phyloP scores from a whole-genome alignment of 768 basidiomycete genomes.

The Phaffia tasmanica region DNA sequence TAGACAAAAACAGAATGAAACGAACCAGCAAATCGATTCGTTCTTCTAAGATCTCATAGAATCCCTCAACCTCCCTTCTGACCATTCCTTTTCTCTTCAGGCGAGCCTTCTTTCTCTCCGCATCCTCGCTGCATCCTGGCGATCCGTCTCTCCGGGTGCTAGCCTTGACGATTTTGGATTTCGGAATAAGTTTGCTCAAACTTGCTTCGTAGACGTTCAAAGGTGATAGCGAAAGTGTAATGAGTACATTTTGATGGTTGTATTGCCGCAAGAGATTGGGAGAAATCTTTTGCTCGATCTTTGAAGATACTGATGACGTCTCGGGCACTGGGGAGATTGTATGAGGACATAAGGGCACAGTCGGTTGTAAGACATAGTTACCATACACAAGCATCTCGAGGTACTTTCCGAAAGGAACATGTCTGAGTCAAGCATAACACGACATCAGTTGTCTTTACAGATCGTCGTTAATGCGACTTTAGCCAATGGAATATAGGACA shows the following conservation, averaged over 20 bases:
- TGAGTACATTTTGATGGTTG: not conserved
- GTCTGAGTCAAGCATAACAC: not conserved
- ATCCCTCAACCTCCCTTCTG: not conserved
- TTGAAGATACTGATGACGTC: not conserved
- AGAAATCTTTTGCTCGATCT: no score
- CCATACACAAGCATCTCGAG: slow-evolving; percentile 24
- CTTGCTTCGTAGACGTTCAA: slow-evolving; percentile 21
- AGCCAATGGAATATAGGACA: not conserved
- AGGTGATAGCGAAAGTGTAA: slow-evolving; percentile 5
- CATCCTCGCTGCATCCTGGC: not conserved
- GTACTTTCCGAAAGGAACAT: slow-evolving; percentile 21
- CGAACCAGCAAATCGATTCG: slow-evolving; percentile 5
- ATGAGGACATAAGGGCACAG: slow-evolving; percentile 9
- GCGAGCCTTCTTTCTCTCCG: not conserved
- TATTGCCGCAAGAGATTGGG: slow-evolving; percentile 14
- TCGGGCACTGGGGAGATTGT: not conserved
- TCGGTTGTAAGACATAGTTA: not conserved
- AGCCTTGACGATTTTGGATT: slow-evolving; percentile 1
- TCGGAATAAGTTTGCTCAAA: slow-evolving; percentile 21
- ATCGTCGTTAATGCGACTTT: not conserved
- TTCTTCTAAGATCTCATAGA: slow-evolving; percentile 9
- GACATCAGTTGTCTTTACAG: not conserved
- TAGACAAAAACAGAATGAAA: not conserved
- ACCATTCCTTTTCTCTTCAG: not conserved
- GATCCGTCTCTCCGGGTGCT: not conserved